A percentile compares a stretch with the other conserved stretches of the same genome.
Conservation (phyloP, 2,329 filamentous ascomycete genomes). For the Xylaria sp. region DNA sequence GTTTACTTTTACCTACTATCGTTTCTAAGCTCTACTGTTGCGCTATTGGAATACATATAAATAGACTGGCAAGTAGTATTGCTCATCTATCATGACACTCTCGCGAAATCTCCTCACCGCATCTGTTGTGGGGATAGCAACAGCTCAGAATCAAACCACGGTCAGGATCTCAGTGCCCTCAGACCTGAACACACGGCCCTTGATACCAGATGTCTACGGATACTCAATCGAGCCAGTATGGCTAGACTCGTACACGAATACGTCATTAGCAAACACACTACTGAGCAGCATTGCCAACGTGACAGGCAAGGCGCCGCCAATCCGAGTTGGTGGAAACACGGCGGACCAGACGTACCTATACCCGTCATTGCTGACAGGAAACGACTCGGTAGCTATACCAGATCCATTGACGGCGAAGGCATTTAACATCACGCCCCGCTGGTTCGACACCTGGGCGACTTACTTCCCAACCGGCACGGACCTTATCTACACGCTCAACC, state of each 20-base stretch:
- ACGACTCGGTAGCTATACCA: conserved; percentile 46
- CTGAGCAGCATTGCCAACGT: conserved; percentile 44
- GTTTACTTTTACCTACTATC: not conserved
- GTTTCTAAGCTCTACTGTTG: not conserved
- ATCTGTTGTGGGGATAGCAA: conserved; percentile 25
- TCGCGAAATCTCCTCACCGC: conserved; percentile 27
- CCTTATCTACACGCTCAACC: conserved; percentile 50
- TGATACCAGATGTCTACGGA: conserved; percentile 48
- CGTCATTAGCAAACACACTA: conserved; percentile 45
- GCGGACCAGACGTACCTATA: conserved; percentile 50
- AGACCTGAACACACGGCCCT: conserved; percentile 42
- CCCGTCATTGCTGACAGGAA: conserved; percentile 43
- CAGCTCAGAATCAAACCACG: conserved; percentile 37
- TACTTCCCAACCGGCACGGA: conserved; percentile 50
- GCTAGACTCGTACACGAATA: conserved; percentile 48
- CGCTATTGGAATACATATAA: not conserved
- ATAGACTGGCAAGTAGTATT: not conserved
- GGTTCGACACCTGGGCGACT: conserved; percentile 48
- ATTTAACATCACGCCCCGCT: conserved; percentile 50
- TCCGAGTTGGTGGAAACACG: conserved; percentile 51
- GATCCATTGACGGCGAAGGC: conserved; percentile 38
- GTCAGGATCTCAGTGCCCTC: conserved; percentile 42
- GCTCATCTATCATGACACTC: conserved; percentile 20
- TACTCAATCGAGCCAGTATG: conserved; percentile 52
- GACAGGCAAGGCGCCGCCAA: conserved; percentile 48